These are phyloP conservation scores for Nyssa sinensis DNA, from an alignment of 148 eudicot species.

Conservation along the genomic window DNA sequence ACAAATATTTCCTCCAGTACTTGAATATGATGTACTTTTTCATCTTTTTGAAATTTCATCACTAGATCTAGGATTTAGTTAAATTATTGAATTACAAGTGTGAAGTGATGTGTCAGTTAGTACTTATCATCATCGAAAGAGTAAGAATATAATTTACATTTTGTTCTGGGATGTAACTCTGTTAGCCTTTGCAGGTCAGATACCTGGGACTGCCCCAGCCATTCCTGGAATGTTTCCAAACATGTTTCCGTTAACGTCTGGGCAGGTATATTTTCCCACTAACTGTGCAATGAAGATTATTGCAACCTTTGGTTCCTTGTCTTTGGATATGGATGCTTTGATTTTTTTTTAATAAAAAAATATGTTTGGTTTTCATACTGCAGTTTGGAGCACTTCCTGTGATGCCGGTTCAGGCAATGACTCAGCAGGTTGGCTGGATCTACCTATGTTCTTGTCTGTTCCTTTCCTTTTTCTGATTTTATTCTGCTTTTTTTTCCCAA, in stretches of 20 bases:
- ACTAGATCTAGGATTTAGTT: constrained; percentile 12
- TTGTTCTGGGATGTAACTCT: constrained; percentile 19
- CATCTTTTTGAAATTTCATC: constrained; percentile 24
- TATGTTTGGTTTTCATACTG: constrained; percentile 7
- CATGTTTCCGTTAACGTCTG: constrained; percentile 60
- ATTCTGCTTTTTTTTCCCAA: neutral
- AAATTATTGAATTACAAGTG: constrained; percentile 1
- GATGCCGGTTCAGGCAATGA: constrained; percentile 97
- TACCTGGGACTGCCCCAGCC: constrained; percentile 56
- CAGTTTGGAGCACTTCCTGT: constrained; percentile 81
- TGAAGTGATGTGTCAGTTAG: constrained; percentile 6
- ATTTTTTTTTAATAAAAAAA: neutral
- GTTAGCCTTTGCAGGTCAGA: constrained; percentile 56
- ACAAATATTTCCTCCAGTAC: constrained; percentile 44
- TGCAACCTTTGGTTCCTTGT: neutral
- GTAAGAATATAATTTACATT: neutral
- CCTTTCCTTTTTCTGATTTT: neutral
- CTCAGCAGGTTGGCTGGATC: constrained; percentile 77
- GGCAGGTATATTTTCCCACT: constrained; percentile 49
- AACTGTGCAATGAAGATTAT: neutral
- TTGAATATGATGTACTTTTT: constrained; percentile 46
- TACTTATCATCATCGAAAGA: neutral
- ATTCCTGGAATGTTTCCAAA: constrained; percentile 76
- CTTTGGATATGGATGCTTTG: neutral
- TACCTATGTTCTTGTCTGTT: neutral